phyloP scores from a whole-genome alignment of 768 basidiomycete genomes.

The Pleurotus pulmonarius region DNA sequence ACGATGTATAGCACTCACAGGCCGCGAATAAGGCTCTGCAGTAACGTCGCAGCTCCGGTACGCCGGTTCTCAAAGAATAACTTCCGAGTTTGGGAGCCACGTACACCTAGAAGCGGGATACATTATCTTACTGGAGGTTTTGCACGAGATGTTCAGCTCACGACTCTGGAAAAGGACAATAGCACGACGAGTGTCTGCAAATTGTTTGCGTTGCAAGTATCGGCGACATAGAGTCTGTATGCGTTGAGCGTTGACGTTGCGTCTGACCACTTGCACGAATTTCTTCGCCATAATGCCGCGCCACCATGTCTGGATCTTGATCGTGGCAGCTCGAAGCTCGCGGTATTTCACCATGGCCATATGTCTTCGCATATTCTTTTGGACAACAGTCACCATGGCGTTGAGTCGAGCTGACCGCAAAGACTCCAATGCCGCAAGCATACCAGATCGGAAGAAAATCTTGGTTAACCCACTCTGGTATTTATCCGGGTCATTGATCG shows the following conservation, averaged over 20 bases:
- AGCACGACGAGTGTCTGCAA: conserved; percentile 56
- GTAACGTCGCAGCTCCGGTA: conserved; percentile 55
- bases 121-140: not conserved
- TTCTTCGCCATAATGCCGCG: conserved; percentile 77
- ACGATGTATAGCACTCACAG: conserved; percentile 50
- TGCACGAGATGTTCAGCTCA: conserved; percentile 38
- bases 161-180: conserved; percentile 81
- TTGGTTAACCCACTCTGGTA: conserved; percentile 97
- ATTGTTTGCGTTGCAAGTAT: conserved; percentile 70
- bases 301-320: conserved; percentile 94
- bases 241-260: conserved; percentile 69
- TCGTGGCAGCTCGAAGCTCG: conserved; percentile 63
- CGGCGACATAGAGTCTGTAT: conserved; percentile 73
- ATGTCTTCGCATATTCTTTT: conserved; percentile 92
- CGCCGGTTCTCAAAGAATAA: conserved; percentile 54
- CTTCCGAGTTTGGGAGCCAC: conserved; percentile 69
- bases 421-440: conserved; percentile 94
- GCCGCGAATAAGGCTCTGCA: conserved; percentile 88
- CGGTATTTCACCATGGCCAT: conserved; percentile 83
- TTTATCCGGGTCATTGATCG: conserved; percentile 92
- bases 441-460: conserved; percentile 98
- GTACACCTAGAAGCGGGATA: conserved; percentile 47
- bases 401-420: conserved; percentile 86
- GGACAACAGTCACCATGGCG: conserved; percentile 88
- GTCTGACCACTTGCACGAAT: conserved; percentile 66